Conservation (phyloP, 2,329 filamentous ascomycete species). For the Clarireedia homoeocarpa region DNA sequence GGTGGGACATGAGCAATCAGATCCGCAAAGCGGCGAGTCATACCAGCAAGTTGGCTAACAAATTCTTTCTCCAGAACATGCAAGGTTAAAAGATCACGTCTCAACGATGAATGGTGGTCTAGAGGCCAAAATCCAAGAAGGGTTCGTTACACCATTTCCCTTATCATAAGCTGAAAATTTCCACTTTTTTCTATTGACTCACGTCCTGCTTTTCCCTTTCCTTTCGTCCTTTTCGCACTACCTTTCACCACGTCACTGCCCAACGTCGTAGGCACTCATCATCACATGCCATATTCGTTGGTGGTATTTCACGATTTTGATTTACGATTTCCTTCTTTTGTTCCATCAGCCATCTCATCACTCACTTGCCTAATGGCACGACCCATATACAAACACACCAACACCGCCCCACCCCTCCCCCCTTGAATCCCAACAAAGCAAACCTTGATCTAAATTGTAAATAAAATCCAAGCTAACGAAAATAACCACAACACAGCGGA, state of each 20-base stretch:
- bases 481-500: conserved; percentile 41
- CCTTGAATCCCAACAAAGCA: no score
- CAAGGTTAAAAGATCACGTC: conserved; percentile 86
- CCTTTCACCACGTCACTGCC: conserved; percentile 11
- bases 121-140: conserved; percentile 87
- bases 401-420: no score
- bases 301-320: not conserved
- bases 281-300: conserved; percentile 9
- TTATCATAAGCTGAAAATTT: conserved; percentile 7
- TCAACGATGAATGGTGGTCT: conserved; percentile 79
- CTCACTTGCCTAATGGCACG: not conserved
- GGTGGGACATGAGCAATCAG: conserved; percentile 24
- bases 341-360: not conserved
- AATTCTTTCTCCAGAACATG: conserved; percentile 59
- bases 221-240: conserved; percentile 8
- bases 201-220: conserved; percentile 6
- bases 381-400: no score
- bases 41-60: conserved; percentile 32
- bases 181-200: not conserved
- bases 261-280: conserved; percentile 2
- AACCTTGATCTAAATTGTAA: not conserved
- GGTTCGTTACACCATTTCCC: conserved; percentile 48
- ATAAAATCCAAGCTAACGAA: conserved; percentile 6
- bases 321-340: not conserved
- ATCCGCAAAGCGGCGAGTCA: conserved; percentile 21